These are phyloP conservation scores for Backusella parvicylindrica DNA, from an alignment of 192 early-diverging fungal genomes.

Conservation along the genomic window DNA sequence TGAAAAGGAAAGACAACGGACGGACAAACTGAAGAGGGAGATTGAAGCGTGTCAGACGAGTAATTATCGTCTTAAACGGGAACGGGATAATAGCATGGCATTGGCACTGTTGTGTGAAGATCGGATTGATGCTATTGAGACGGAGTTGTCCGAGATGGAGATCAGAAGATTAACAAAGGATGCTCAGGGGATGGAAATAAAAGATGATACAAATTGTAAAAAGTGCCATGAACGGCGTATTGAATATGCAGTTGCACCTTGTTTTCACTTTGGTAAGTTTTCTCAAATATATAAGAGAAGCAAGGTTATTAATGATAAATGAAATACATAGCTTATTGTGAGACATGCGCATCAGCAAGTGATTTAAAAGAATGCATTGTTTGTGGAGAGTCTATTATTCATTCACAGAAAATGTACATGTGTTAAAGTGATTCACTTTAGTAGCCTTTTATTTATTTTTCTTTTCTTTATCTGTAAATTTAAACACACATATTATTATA, in stretches of 20 bases:
- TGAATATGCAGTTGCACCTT: not conserved
- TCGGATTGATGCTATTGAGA: not conserved
- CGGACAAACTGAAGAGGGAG: slow-evolving; percentile 2
- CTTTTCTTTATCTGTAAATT: not conserved
- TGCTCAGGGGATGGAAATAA: not conserved
- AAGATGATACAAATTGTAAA: not conserved
- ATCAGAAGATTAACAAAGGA: not conserved
- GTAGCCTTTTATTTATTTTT: not conserved
- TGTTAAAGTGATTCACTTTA: not conserved
- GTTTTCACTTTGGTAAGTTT: not conserved
- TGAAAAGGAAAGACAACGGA: not conserved
- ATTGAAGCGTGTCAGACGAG: not conserved
- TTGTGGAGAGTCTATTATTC: not conserved
- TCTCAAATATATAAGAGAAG: too few relatives aligned
- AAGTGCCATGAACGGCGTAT: not conserved
- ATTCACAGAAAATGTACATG: not conserved
- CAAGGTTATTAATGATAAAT: not conserved
- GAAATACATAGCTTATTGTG: not conserved
- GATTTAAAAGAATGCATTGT: not conserved
- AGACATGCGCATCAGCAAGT: not conserved
- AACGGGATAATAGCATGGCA: not conserved
- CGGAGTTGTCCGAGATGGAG: not conserved
- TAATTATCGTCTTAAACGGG: not conserved
- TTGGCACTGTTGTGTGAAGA: not conserved
- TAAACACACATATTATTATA: not conserved